Evolutionary conservation across 768 basidiomycete species (phyloP), one percentile per base, ranked within the genome.

Genomic region (Ramaria sp.): DNA sequence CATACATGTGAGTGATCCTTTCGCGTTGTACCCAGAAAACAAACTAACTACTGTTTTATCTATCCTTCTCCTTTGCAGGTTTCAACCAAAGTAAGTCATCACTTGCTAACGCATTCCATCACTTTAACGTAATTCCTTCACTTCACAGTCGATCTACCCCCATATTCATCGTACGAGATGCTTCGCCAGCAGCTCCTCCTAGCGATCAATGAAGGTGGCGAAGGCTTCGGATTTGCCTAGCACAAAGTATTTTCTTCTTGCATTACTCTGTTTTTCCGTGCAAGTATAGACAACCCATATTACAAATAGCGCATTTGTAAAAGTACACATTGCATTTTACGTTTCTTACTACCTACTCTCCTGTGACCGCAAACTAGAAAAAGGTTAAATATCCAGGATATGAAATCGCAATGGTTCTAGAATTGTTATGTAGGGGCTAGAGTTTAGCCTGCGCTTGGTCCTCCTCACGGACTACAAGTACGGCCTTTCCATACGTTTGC

Each of bases 131-230:
- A 18, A 37, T 28, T 12, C 55, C 61, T 66, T 37, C 65, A 63
- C 25, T 9, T 45, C 42, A 55, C 67, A 48, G 64, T 92, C 56
- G 92, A 95, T 67, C 76, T 99, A 42, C 94, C 95, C 0, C 87
- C 88, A 60, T 98, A 95, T 67, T 85, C 89, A 2, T 91, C 89
- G 16, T 98, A 99, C 64, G 96, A 99, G 66, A 93, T 93, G 78
- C 78, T 99, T 58, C 82, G 96, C 25, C 87, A 88, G 59, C 90
- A 90, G 66, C 68, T 99, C 36, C 69, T 94, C 52, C 74, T 95
- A 59, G 91, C 95, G 34, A 95, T 98, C 64, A 92, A 88, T 62
- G 96, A 98, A 68, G 94, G 93, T 49, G 90, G 89, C 20, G 91
- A 94, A 72, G 91, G 91, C 42, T 98, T 98, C 67, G 95, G 90